phyloP scores from a whole-genome alignment of 352 stramenopile genomes.

The Phytophthora pseudosyringae region DNA sequence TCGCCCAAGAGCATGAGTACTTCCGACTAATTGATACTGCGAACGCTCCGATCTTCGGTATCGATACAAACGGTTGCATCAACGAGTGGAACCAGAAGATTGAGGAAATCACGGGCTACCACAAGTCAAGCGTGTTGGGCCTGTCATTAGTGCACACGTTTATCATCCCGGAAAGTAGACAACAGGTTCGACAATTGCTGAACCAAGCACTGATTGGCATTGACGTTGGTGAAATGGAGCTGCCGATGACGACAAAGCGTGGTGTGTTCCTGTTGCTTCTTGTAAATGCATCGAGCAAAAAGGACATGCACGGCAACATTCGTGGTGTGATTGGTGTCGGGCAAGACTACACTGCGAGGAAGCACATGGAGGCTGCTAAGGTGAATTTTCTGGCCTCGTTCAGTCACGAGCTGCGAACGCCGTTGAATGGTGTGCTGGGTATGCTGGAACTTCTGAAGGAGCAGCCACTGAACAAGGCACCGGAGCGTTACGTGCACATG shows the following conservation, averaged over 20 bases:
- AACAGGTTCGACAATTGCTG: slow-evolving; percentile 70
- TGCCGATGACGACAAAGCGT: slow-evolving; percentile 84
- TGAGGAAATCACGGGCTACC: slow-evolving; percentile 83
- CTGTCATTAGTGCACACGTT: slow-evolving; percentile 83
- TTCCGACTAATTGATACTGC: slow-evolving; percentile 71
- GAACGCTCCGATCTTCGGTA: slow-evolving; percentile 87
- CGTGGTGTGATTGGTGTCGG: slow-evolving; percentile 92
- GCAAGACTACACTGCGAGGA: slow-evolving; percentile 92
- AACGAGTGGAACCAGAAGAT: slow-evolving; percentile 92
- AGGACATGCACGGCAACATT: slow-evolving; percentile 92
- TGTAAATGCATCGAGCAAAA: slow-evolving; percentile 88
- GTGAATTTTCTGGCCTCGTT: slow-evolving; percentile 90
- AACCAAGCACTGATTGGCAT: slow-evolving; percentile 87
- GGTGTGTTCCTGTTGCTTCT: slow-evolving; percentile 71
- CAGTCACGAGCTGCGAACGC: slow-evolving; percentile 84
- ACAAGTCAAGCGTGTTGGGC: slow-evolving; percentile 72
- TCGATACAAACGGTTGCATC: slow-evolving; percentile 83
- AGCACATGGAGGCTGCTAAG: slow-evolving; percentile 88
- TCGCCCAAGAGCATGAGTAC: slow-evolving; percentile 90
- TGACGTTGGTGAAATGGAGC: slow-evolving; percentile 90
- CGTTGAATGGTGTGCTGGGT: slow-evolving; percentile 81
- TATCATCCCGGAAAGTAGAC: slow-evolving; percentile 74
- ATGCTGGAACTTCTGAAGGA: slow-evolving; percentile 88
- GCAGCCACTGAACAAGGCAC: slow-evolving; percentile 67
- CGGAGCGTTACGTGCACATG: slow-evolving; percentile 85